These are phyloP conservation scores for Paspalum notatum DNA, from an alignment of 176 grass and related monocot species.

Conservation along the genomic window DNA sequence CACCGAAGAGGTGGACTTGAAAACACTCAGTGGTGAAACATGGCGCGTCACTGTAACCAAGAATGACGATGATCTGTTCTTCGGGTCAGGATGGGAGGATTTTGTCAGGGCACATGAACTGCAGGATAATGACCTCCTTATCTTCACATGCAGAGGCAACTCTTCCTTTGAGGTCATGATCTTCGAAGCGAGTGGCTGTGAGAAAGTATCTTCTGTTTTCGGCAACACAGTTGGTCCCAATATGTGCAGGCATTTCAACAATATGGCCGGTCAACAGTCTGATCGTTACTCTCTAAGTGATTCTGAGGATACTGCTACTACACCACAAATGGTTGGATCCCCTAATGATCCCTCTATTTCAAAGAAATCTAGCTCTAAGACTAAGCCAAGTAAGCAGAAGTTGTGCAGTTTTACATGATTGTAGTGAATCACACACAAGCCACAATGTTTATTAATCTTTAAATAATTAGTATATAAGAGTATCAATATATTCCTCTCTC, in stretches of 20 bases:
- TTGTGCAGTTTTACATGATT: neutral
- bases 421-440: neutral
- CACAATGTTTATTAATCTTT: neutral
- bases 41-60: slow-evolving; percentile 4
- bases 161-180: slow-evolving; percentile 53
- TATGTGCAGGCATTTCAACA: neutral
- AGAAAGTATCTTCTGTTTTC: slow-evolving; percentile 40
- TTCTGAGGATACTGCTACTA: neutral
- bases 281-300: neutral
- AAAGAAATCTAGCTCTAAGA: no score
- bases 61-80: slow-evolving; percentile 6
- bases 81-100: slow-evolving; percentile 51
- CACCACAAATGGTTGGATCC: neutral
- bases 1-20: slow-evolving; percentile 26
- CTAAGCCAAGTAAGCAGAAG: slow-evolving; percentile 21
- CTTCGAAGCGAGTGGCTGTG: slow-evolving; percentile 52
- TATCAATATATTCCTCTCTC: neutral
- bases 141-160: slow-evolving; percentile 48
- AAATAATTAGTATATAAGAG: neutral
- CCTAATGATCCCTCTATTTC: slow-evolving; percentile 1
- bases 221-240: neutral
- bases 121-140: slow-evolving; percentile 49
- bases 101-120: slow-evolving; percentile 53
- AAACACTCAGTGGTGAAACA: no score
- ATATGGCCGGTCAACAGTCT: neutral